Base-by-base conservation (phyloP, 306 rosid genomes). In the Rosa chinensis region DNA sequence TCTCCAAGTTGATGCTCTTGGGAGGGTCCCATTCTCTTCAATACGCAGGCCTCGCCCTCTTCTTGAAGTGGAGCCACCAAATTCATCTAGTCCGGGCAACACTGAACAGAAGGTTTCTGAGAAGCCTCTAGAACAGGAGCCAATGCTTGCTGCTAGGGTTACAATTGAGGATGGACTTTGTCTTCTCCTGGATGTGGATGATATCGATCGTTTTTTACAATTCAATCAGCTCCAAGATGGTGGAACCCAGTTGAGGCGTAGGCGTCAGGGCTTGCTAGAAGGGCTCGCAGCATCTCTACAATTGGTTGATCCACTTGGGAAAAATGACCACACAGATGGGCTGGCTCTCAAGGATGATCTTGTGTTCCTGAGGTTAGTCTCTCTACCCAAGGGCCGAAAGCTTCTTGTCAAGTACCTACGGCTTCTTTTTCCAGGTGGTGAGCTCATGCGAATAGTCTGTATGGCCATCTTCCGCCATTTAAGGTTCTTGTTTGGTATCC, bases 41-140 rank as follows among this genome's bases (percentile, higher is more conserved):
- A 91, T 96, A 82, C 98, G 96, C 66, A 89, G 99, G 86, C 99
- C 99, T 49, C 99, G 99, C 40, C 99, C 99, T 79, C 99, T 96
- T 70, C 88, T 96, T 67, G 99, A 96, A 87, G 96, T 96, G 81
- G 99, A 96, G 77, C 84, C 97, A 70, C 91, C 97, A 61, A 93
- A 85, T 82, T 82, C 92, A 40, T 89, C 89, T 32, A 79, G 80
- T 71, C 81, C 81, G 49, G 84, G 87, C 48, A 83, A 84, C 78
- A 66, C 86, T 50, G 97, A 93, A 58, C 96, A 93, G 73, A 93
- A 84, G 77, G 82, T 81, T 85, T 71, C 91, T 68, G 98, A 89
- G 82, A 96, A 96, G 87, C 97, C 98, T 47, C 93, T 96, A 82
- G 99, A 96, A 66, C 96, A 93, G 85, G 99, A 96, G 86, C 99